Percentiles rank a stretch among this genome's conserved stretches.
phyloP scores from a whole-genome alignment of 2,329 filamentous ascomycete genomes.

The Talaromyces sp. region DNA sequence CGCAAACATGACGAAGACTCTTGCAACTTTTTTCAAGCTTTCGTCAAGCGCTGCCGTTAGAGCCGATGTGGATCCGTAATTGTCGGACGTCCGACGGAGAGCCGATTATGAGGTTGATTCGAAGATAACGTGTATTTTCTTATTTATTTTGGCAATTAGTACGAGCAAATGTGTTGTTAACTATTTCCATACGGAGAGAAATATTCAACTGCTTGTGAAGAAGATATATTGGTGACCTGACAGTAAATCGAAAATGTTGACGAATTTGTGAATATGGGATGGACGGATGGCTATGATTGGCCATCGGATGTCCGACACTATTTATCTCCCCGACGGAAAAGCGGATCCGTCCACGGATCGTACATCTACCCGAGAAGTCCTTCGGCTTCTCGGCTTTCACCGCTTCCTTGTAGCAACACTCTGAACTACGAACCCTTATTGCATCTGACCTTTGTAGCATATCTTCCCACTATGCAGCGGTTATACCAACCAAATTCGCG shows the following conservation, averaged over 20 bases:
- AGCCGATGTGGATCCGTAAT: conserved; percentile 5
- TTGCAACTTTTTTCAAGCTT: conserved; percentile 5
- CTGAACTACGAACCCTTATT: not conserved
- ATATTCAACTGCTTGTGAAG: no score
- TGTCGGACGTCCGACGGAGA: not conserved
- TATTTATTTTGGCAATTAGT: not conserved
- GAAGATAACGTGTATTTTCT: not conserved
- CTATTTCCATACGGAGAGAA: no score
- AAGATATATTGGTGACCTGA: not conserved
- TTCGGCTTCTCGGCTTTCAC: not conserved
- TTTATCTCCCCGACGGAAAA: conserved; percentile 15
- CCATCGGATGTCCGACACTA: conserved; percentile 8
- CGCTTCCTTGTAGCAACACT: not conserved
- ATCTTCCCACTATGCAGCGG: not conserved
- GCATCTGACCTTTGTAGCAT: not conserved
- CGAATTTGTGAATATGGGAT: not conserved
- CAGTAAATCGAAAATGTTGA: not conserved
- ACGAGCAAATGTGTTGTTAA: not conserved
- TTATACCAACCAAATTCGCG: not conserved
- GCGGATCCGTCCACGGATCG: not conserved
- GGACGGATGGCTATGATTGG: not conserved
- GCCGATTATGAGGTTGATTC: not conserved
- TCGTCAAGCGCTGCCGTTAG: conserved; percentile 4
- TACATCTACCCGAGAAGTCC: not conserved
- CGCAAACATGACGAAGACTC: not conserved